These are phyloP conservation scores for Zoysia pacifica DNA, from an alignment of 176 grass and related monocot genomes.

Conservation along the genomic window DNA sequence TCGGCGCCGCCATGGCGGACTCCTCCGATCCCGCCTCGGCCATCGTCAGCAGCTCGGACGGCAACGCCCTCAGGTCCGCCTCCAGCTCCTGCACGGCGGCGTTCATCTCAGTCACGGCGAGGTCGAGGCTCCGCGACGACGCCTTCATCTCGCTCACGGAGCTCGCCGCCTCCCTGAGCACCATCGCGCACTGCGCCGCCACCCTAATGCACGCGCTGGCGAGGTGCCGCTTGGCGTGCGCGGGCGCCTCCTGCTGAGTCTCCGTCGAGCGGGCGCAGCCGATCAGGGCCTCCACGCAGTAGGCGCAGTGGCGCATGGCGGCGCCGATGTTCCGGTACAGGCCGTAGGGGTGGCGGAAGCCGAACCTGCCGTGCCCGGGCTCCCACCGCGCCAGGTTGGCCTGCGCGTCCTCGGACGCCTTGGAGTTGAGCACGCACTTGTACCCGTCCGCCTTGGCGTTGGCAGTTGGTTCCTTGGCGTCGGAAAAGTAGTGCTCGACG, in stretches of 20 bases:
- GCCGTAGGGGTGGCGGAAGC: constrained; percentile 76
- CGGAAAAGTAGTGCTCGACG: constrained; percentile 58
- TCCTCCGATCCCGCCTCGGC: background rate
- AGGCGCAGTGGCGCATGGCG: constrained; percentile 80
- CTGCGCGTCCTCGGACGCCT: constrained; percentile 85
- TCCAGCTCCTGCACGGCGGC: constrained; percentile 69
- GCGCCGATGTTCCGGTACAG: constrained; percentile 77
- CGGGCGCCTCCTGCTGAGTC: constrained; percentile 34
- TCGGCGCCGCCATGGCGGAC: constrained; percentile 18
- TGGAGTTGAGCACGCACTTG: constrained; percentile 88
- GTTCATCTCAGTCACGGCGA: constrained; percentile 65
- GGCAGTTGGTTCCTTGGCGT: background rate
- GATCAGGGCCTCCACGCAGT: constrained; percentile 78
- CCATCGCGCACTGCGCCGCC: constrained; percentile 47
- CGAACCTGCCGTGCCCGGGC: constrained; percentile 68
- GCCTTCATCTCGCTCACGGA: constrained; percentile 53
- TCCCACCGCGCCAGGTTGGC: constrained; percentile 95
- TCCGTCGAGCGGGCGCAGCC: constrained; percentile 55
- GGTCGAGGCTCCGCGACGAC: constrained; percentile 41
- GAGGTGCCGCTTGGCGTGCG: constrained; percentile 49
- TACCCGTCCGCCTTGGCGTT: constrained; percentile 49
- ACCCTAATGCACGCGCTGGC: constrained; percentile 55
- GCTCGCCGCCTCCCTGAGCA: constrained; percentile 66
- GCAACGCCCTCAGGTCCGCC: constrained; percentile 57
- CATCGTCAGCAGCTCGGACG: constrained; percentile 34